Conservation (phyloP, 768 basidiomycete species). For the Xerocomellus intermedius region DNA sequence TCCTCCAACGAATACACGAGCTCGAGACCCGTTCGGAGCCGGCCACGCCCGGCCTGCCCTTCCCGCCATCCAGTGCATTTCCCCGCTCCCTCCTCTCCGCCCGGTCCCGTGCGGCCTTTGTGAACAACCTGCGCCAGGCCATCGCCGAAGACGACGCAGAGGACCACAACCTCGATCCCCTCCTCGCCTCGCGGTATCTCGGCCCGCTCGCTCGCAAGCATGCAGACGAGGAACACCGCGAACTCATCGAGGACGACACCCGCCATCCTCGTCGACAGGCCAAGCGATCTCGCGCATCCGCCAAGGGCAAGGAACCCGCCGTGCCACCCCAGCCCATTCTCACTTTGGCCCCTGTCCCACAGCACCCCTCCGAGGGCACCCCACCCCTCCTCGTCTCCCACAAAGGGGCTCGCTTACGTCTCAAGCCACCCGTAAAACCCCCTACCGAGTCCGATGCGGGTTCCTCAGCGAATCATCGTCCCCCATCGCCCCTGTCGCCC, state of each 20-base stretch:
- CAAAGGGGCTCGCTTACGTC: slow-evolving; percentile 48
- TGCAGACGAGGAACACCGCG: slow-evolving; percentile 41
- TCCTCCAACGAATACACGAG: slow-evolving; percentile 61
- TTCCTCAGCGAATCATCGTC: slow-evolving; percentile 20
- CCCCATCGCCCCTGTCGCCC: slow-evolving; percentile 35
- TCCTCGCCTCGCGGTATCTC: slow-evolving; percentile 45
- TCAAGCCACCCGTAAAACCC: slow-evolving; percentile 44
- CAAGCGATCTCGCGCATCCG: slow-evolving; percentile 32
- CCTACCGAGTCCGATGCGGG: slow-evolving; percentile 19
- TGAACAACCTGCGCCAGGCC: slow-evolving; percentile 48
- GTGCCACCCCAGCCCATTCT: slow-evolving; percentile 28
- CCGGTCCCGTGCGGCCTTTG: slow-evolving; percentile 44
- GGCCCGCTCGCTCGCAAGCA: slow-evolving; percentile 45
- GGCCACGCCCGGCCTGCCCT: slow-evolving; percentile 29
- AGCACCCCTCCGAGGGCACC: slow-evolving; percentile 15
- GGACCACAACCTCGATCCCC: slow-evolving; percentile 46
- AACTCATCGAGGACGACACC: slow-evolving; percentile 46
- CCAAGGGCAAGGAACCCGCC: slow-evolving; percentile 40
- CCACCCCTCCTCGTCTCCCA: slow-evolving; percentile 43
- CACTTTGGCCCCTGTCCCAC: slow-evolving; percentile 24
- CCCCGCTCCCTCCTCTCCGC: slow-evolving; percentile 47
- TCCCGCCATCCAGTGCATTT: slow-evolving; percentile 46
- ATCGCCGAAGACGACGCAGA: slow-evolving; percentile 44
- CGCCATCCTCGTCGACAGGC: slow-evolving; percentile 39
- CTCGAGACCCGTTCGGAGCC: slow-evolving; percentile 47